A percentile compares a stretch with the other conserved stretches of the same genome.
Conservation (phyloP, 495 filamentous ascomycete species). For the Xylona heveae region DNA sequence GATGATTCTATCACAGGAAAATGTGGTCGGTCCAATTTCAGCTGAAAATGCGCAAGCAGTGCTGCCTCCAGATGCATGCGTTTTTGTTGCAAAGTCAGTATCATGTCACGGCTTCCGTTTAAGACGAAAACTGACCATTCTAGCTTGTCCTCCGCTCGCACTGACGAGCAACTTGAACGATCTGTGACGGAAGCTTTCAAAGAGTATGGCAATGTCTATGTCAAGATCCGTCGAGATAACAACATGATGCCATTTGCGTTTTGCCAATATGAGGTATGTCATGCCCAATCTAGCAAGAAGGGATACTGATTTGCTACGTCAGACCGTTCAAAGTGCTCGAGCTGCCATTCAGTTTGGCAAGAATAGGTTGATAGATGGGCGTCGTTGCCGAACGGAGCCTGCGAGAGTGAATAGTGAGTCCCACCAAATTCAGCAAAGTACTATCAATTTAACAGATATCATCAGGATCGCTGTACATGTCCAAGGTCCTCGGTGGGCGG, state of each 20-base stretch:
- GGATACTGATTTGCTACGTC: slow-evolving; percentile 8
- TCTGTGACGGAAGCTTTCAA: slow-evolving; percentile 29
- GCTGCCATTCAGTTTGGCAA: slow-evolving; percentile 23
- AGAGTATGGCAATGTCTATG: slow-evolving; percentile 30
- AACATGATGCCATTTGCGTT: slow-evolving; percentile 42
- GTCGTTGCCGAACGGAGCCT: slow-evolving; percentile 35
- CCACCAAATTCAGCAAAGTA: not conserved
- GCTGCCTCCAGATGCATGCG: slow-evolving; percentile 30
- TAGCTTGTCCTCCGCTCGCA: slow-evolving; percentile 22
- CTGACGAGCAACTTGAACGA: slow-evolving; percentile 27
- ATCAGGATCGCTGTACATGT: slow-evolving; percentile 31
- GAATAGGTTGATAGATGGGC: slow-evolving; percentile 27
- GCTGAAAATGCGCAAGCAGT: slow-evolving; percentile 33
- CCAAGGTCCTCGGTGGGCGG: slow-evolving; percentile 16
- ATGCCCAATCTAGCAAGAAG: slow-evolving; percentile 8
- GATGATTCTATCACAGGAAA: slow-evolving; percentile 8
- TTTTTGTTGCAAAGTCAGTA: slow-evolving; percentile 44
- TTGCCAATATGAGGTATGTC: slow-evolving; percentile 34
- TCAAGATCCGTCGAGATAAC: slow-evolving; percentile 37
- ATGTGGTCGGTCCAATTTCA: slow-evolving; percentile 10
- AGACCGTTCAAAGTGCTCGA: slow-evolving; percentile 23
- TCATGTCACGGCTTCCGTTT: not conserved
- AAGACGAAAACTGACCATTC: slow-evolving; percentile 7
- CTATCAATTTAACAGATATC: not conserved
- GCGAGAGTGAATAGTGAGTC: slow-evolving; percentile 30